These are phyloP conservation scores for Setomelanomma holmii DNA, from an alignment of 2,329 filamentous ascomycete species.

Conservation along the genomic window DNA sequence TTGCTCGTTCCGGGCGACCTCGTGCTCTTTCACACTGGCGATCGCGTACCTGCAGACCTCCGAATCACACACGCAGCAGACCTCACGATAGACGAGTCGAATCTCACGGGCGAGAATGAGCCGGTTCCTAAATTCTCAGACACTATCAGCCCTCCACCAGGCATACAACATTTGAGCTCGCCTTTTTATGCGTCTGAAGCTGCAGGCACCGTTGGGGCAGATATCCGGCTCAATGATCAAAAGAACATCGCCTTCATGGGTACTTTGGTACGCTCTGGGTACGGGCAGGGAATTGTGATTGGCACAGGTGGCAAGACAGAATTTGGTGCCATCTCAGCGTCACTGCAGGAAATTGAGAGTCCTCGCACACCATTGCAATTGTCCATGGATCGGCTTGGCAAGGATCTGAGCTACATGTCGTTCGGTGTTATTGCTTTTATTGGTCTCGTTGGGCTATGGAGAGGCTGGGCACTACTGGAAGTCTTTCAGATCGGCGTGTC, in stretches of 20 bases:
- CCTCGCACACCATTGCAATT: conserved; percentile 91
- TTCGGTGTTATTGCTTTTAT: conserved; percentile 95
- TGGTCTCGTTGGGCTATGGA: conserved; percentile 85
- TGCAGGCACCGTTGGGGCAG: conserved; percentile 66
- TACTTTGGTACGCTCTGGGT: conserved; percentile 90
- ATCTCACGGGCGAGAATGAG: conserved; percentile 95
- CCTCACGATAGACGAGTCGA: conserved; percentile 93
- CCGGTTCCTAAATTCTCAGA: conserved; percentile 81
- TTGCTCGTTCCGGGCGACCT: conserved; percentile 92
- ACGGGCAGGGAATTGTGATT: conserved; percentile 97
- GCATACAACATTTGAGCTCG: conserved; percentile 56
- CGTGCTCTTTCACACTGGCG: conserved; percentile 92
- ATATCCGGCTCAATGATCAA: conserved; percentile 73
- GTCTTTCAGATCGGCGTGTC: conserved; percentile 99
- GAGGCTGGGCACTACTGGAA: conserved; percentile 87
- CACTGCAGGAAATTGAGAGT: conserved; percentile 92
- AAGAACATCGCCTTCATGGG: conserved; percentile 99
- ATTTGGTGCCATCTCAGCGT: conserved; percentile 95
- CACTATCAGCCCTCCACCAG: conserved; percentile 56
- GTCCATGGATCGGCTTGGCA: conserved; percentile 96
- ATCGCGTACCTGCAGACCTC: conserved; percentile 95
- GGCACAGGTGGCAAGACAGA: conserved; percentile 92
- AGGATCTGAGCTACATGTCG: conserved; percentile 95
- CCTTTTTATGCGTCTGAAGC: conserved; percentile 67
- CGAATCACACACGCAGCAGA: conserved; percentile 90